Percentiles rank a stretch among this genome's conserved stretches.
phyloP scores from a whole-genome alignment of 1,284 basidiomycete species.

The Coniferiporia weirii region DNA sequence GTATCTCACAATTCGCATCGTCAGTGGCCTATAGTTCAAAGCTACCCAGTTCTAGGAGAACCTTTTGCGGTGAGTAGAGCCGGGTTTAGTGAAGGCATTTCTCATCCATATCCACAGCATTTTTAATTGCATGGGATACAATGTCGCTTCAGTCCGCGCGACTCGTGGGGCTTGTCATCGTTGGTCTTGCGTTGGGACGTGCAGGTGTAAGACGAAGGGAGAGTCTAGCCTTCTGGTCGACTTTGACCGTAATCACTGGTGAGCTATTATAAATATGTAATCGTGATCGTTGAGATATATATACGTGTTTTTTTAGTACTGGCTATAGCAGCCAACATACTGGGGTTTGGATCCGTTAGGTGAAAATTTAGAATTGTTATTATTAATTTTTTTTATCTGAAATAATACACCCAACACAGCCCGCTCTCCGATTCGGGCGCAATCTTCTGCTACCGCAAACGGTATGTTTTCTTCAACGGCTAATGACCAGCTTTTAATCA shows the following conservation, averaged over 20 bases:
- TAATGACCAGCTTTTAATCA: neutral
- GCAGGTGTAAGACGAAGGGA: conserved; percentile 33
- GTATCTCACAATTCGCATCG: conserved; percentile 39
- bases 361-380: conserved; percentile 16
- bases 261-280: conserved; percentile 16
- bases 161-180: conserved; percentile 39
- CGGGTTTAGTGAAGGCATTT: neutral
- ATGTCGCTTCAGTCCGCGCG: conserved; percentile 41
- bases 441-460: conserved; percentile 33
- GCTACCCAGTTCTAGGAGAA: conserved; percentile 22
- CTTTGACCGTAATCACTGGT: conserved; percentile 38
- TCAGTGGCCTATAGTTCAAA: conserved; percentile 32
- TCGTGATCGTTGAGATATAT: neutral
- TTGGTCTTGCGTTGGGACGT: conserved; percentile 36
- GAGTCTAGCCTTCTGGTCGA: conserved; percentile 30
- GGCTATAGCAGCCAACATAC: conserved; percentile 39
- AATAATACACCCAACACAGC: too few relatives aligned
- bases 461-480: conserved; percentile 27
- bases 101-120: conserved; percentile 30
- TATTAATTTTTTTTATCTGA: neutral
- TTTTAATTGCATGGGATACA: conserved; percentile 44
- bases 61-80: conserved; percentile 34
- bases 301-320: conserved; percentile 30
- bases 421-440: neutral
- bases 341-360: conserved; percentile 36